Percentiles rank a stretch among this genome's conserved stretches.
Conservation (phyloP, 495 filamentous ascomycete genomes). For the Xanthoparmelia taractica region DNA sequence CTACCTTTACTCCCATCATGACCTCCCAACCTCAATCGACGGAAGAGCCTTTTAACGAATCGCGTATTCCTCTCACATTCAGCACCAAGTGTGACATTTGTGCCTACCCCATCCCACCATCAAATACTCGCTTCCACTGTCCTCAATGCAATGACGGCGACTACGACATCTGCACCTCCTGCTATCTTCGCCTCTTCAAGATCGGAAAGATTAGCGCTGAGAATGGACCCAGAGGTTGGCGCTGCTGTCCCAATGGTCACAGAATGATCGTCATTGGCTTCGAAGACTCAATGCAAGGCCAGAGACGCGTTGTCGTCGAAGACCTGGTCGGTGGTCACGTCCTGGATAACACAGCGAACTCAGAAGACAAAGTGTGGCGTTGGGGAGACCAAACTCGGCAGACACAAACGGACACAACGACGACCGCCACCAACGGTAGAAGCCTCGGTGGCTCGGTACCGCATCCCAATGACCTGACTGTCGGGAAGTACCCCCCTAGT, state of each 20-base stretch:
- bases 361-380: slow-evolving; percentile 38
- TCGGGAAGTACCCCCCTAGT: slow-evolving; percentile 53
- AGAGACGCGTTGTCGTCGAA: slow-evolving; percentile 49
- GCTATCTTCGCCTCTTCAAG: slow-evolving; percentile 59
- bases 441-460: slow-evolving; percentile 4
- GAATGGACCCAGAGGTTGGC: slow-evolving; percentile 72
- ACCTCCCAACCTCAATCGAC: slow-evolving; percentile 24
- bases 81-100: slow-evolving; percentile 69
- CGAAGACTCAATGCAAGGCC: slow-evolving; percentile 47
- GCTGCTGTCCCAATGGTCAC: slow-evolving; percentile 69
- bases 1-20: slow-evolving; percentile 1
- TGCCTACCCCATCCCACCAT: slow-evolving; percentile 57
- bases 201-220: slow-evolving; percentile 57
- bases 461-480: slow-evolving; percentile 9
- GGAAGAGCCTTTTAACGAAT: slow-evolving; percentile 28
- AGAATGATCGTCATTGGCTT: slow-evolving; percentile 77
- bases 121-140: slow-evolving; percentile 68
- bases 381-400: slow-evolving; percentile 44
- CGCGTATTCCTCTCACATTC: slow-evolving; percentile 54
- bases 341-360: slow-evolving; percentile 44
- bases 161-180: slow-evolving; percentile 73
- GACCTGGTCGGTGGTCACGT: slow-evolving; percentile 66
- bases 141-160: slow-evolving; percentile 58
- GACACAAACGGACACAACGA: neutral
- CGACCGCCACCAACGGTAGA: neutral